These are phyloP conservation scores for Dendryphion nanum DNA, from an alignment of 2,329 filamentous ascomycete genomes.

Conservation along the genomic window DNA sequence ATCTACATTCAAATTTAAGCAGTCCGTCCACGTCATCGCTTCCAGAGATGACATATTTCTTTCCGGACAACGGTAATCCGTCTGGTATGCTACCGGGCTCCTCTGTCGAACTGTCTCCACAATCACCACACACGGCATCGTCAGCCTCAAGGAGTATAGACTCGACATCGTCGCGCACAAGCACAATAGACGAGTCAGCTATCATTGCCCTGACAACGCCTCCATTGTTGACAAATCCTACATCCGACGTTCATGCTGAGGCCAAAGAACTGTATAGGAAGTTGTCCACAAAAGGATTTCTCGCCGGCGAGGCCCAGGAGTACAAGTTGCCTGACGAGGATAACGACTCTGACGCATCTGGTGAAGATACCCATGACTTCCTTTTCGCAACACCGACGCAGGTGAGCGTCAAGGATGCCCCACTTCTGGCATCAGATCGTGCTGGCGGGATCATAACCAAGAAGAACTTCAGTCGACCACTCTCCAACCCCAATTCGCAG, in stretches of 20 bases:
- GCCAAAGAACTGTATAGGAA: constrained; percentile 27
- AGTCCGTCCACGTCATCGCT: constrained; percentile 22
- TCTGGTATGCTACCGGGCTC: constrained; percentile 13
- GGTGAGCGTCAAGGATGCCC: background rate
- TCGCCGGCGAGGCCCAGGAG: constrained; percentile 16
- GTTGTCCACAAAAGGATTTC: constrained; percentile 17
- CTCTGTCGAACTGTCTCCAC: background rate
- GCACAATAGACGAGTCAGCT: background rate
- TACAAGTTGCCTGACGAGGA: constrained; percentile 8
- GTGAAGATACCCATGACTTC: constrained; percentile 21
- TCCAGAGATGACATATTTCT: constrained; percentile 27
- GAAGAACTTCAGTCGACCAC: constrained; percentile 13
- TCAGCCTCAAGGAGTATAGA: background rate
- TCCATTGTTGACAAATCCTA: background rate
- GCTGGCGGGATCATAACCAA: background rate
- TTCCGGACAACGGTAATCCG: constrained; percentile 19
- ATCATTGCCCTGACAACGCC: background rate
- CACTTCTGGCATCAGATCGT: background rate
- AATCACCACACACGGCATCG: background rate
- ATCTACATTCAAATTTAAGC: constrained; percentile 6
- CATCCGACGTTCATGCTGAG: constrained; percentile 4
- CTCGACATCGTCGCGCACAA: background rate
- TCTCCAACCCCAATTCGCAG: constrained; percentile 2
- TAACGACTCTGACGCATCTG: constrained; percentile 8
- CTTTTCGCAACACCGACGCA: constrained; percentile 15